phyloP scores from a whole-genome alignment of 2,329 filamentous ascomycete species.

The Ophiostoma piceae region DNA sequence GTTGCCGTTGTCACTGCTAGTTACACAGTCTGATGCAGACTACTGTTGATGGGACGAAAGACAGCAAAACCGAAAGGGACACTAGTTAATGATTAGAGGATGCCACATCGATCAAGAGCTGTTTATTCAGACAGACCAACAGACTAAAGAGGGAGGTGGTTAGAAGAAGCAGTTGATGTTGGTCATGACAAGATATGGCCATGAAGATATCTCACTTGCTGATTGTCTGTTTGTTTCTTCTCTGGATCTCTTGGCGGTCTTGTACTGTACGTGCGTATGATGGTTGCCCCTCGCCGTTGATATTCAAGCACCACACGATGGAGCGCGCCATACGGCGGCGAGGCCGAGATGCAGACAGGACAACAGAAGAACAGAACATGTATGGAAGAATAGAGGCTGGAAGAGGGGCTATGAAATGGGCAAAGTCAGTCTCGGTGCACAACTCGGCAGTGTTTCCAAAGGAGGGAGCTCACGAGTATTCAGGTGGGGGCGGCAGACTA shows the following conservation, averaged over 20 bases:
- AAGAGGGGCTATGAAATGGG: conserved; percentile 10
- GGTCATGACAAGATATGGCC: background rate
- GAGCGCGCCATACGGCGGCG: background rate
- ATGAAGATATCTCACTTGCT: background rate
- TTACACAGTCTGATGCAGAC: background rate
- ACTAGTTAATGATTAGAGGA: background rate
- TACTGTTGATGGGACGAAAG: background rate
- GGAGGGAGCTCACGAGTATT: background rate
- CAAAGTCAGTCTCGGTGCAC: background rate
- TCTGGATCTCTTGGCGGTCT: background rate
- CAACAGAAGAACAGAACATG: background rate
- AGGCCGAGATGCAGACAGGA: background rate
- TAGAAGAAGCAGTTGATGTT: too few relatives aligned
- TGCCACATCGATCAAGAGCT: background rate
- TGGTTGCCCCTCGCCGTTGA: conserved; percentile 2
- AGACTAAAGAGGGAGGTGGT: background rate
- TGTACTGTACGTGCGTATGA: conserved; percentile 1
- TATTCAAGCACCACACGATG: background rate
- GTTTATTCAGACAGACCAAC: background rate
- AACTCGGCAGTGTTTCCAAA: background rate
- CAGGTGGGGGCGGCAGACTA: background rate
- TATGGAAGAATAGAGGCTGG: background rate
- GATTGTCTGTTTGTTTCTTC: too few relatives aligned
- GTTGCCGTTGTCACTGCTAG: background rate
- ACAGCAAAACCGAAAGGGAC: background rate